These are phyloP conservation scores for Camelina neglecta DNA, from an alignment of 345 rosid genomes.

Conservation along the genomic window DNA sequence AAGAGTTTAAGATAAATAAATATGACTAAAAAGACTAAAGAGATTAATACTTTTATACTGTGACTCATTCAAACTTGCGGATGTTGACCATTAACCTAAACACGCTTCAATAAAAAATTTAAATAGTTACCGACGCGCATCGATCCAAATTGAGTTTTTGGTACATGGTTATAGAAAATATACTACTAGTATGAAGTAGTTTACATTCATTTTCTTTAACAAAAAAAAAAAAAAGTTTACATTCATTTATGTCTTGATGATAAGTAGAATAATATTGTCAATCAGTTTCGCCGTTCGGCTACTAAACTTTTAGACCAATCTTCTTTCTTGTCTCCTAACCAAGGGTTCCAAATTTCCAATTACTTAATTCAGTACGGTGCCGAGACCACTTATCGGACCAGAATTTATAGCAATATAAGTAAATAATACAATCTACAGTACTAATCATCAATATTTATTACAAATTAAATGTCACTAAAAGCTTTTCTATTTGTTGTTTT, in stretches of 20 bases:
- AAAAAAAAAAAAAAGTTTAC: too few species aligned
- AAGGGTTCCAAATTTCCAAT: slow-evolving; percentile 27
- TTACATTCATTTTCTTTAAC: too few species aligned
- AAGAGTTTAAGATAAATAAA: background rate
- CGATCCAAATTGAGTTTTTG: slow-evolving; percentile 22
- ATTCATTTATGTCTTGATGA: background rate
- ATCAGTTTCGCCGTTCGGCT: slow-evolving; percentile 9
- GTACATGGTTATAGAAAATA: slow-evolving; percentile 4
- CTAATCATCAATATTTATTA: background rate
- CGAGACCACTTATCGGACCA: background rate
- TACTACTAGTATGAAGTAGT: too few species aligned
- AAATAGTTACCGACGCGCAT: slow-evolving; percentile 18
- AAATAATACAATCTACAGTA: background rate
- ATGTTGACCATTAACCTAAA: slow-evolving; percentile 36
- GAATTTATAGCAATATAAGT: background rate
- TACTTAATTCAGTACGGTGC: slow-evolving; percentile 27
- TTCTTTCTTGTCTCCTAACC: slow-evolving; percentile 8
- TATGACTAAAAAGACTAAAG: background rate
- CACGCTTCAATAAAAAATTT: background rate
- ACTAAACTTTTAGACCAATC: background rate
- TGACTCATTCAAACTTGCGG: slow-evolving; percentile 11
- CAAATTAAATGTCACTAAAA: background rate
- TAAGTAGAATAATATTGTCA: background rate
- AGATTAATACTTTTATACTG: background rate
- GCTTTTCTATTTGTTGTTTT: background rate